Conservation (phyloP, 805 yeast species). For the Monosporozyma aquatica region DNA sequence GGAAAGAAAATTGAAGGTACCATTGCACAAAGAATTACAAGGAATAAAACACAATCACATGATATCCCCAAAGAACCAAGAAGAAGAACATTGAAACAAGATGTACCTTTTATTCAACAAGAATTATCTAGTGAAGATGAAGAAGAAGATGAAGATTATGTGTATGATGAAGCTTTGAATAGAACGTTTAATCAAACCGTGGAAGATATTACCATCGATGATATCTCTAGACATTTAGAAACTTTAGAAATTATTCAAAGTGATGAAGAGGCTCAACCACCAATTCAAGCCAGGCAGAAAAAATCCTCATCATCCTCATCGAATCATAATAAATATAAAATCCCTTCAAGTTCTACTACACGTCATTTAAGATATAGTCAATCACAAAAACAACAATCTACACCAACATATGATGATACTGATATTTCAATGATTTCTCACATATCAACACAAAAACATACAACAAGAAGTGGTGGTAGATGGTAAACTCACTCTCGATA, state of each 20-base stretch:
- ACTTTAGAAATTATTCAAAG: slow-evolving; percentile 26
- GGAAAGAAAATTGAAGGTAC: slow-evolving; percentile 4
- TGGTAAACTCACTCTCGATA: too few species aligned
- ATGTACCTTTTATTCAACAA: slow-evolving; percentile 25
- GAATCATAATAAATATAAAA: slow-evolving; percentile 19
- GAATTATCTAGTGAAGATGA: slow-evolving; percentile 28
- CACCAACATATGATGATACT: slow-evolving; percentile 18
- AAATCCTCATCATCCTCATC: slow-evolving; percentile 7
- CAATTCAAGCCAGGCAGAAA: neutral
- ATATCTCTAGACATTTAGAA: slow-evolving; percentile 31
- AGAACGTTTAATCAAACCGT: slow-evolving; percentile 32
- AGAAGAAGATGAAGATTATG: slow-evolving; percentile 30
- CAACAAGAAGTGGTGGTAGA: slow-evolving; percentile 29
- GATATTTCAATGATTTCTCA: slow-evolving; percentile 33
- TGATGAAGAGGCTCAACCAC: slow-evolving; percentile 5
- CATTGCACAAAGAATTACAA: slow-evolving; percentile 20
- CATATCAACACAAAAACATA: slow-evolving; percentile 21
- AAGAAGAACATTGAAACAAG: slow-evolving; percentile 5
- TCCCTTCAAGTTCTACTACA: slow-evolving; percentile 24
- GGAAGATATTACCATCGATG: slow-evolving; percentile 33
- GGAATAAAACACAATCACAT: slow-evolving; percentile 11
- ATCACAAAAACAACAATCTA: slow-evolving; percentile 9
- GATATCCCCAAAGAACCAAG: slow-evolving; percentile 4
- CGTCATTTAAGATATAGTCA: slow-evolving; percentile 19
- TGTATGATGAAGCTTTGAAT: slow-evolving; percentile 30